These are phyloP conservation scores for Diphasiastrum complanatum DNA, from an alignment of 83 land plant species.

Conservation along the genomic window DNA sequence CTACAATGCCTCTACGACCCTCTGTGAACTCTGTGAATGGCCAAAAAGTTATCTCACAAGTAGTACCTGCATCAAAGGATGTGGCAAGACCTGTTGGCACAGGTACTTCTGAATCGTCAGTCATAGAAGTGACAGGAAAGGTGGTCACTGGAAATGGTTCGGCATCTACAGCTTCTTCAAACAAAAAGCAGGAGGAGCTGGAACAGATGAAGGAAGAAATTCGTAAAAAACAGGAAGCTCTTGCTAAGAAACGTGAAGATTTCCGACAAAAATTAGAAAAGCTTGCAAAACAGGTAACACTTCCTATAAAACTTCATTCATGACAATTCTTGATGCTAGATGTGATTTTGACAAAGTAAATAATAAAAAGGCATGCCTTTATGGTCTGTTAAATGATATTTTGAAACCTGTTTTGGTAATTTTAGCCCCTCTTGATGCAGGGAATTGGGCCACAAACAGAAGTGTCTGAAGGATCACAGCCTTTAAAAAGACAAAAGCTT, in stretches of 20 bases:
- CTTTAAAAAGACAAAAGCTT: too few species aligned
- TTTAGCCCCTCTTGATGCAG: too few species aligned
- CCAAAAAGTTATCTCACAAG: too few species aligned
- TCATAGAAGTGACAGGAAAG: slow-evolving; percentile 16
- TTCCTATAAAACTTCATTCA: too few species aligned
- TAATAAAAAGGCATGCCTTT: neutral
- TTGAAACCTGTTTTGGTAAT: too few species aligned
- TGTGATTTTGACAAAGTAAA: neutral
- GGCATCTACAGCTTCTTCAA: slow-evolving; percentile 26
- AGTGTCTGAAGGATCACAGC: too few species aligned
- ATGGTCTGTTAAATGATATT: too few species aligned
- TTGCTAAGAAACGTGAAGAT: slow-evolving; percentile 78
- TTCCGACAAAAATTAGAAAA: slow-evolving; percentile 65
- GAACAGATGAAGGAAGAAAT: slow-evolving; percentile 84
- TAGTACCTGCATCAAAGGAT: too few species aligned
- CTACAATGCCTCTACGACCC: too few species aligned
- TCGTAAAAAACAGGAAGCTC: slow-evolving; percentile 74
- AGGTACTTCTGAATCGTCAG: slow-evolving; percentile 9
- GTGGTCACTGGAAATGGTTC: slow-evolving; percentile 27
- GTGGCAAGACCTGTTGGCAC: too few species aligned
- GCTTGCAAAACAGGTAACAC: slow-evolving; percentile 68
- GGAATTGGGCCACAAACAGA: too few species aligned
- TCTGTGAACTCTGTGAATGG: too few species aligned
- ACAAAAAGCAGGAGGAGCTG: slow-evolving; percentile 66
- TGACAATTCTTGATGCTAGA: neutral